A percentile compares a stretch with the other conserved stretches of the same genome.
Evolutionary conservation across 768 basidiomycete species (phyloP).

Genomic region (Boletus fagicola): DNA sequence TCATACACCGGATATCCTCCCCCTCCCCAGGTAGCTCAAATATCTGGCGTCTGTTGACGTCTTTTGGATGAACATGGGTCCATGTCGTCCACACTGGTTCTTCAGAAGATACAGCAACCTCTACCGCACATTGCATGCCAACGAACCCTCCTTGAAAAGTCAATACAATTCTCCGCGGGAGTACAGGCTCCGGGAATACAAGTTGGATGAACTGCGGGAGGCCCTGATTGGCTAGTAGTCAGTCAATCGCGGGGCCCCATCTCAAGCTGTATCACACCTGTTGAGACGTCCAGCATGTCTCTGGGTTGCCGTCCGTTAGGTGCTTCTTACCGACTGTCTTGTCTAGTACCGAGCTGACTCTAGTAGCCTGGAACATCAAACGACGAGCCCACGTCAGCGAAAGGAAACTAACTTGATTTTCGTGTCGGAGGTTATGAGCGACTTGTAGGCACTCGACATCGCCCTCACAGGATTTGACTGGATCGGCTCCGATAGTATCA

Average conservation of each 20-base stretch:
- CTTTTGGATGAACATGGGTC: slow-evolving; percentile 69
- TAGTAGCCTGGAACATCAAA: slow-evolving; percentile 27
- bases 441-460: slow-evolving; percentile 24
- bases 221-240: slow-evolving; percentile 46
- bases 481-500: too few species aligned
- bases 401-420: slow-evolving; percentile 41
- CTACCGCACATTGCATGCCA: slow-evolving; percentile 59
- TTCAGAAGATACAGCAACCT: slow-evolving; percentile 33
- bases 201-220: slow-evolving; percentile 75
- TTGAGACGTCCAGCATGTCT: slow-evolving; percentile 85
- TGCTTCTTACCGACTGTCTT: slow-evolving; percentile 70
- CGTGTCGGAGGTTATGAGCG: slow-evolving; percentile 25
- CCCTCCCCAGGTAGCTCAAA: slow-evolving; percentile 49
- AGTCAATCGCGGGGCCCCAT: slow-evolving; percentile 1
- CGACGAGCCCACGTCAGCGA: slow-evolving; percentile 17
- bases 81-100: slow-evolving; percentile 49
- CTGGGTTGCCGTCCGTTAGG: slow-evolving; percentile 66
- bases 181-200: slow-evolving; percentile 49
- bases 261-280: slow-evolving; percentile 45
- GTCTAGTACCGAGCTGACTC: slow-evolving; percentile 79
- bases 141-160: slow-evolving; percentile 90
- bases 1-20: slow-evolving; percentile 44
- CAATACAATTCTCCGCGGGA: slow-evolving; percentile 53
- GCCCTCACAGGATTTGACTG: background rate
- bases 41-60: slow-evolving; percentile 69